Percentiles rank a stretch among this genome's conserved stretches.
Conservation (phyloP, 805 yeast genomes). For the Ascoidea rubescens region DNA sequence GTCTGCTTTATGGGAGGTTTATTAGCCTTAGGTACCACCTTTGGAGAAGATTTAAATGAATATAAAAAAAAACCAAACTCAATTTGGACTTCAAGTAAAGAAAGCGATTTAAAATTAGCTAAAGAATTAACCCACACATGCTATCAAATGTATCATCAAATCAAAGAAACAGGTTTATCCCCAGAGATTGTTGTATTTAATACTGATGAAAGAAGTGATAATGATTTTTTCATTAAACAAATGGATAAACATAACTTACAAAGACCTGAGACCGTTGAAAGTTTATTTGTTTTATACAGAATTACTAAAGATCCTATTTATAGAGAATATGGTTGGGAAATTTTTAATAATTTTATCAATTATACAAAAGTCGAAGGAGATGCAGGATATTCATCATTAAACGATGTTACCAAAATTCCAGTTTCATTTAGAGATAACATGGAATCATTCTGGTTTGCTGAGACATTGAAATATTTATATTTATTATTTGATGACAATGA, state of each 20-base stretch:
- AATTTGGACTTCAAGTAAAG: conserved; percentile 44
- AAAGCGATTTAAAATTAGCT: conserved; percentile 54
- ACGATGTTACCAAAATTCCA: conserved; percentile 46
- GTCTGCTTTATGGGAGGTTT: conserved; percentile 89
- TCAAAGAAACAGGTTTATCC: conserved; percentile 59
- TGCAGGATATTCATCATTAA: conserved; percentile 47
- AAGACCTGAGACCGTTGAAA: conserved; percentile 89
- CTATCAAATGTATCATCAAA: conserved; percentile 67
- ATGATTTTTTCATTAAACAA: conserved; percentile 57
- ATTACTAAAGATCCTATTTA: conserved; percentile 71
- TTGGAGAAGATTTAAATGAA: conserved; percentile 41
- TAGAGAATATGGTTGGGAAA: conserved; percentile 82
- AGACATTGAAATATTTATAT: conserved; percentile 78
- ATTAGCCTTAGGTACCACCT: conserved; percentile 80
- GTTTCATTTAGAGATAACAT: conserved; percentile 47
- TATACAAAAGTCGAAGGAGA: conserved; percentile 35
- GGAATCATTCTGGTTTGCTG: conserved; percentile 92
- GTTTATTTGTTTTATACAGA: conserved; percentile 66
- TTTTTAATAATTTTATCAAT: conserved; percentile 55
- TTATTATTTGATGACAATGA: conserved; percentile 62
- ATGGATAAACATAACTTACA: conserved; percentile 75
- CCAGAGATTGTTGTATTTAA: conserved; percentile 88
- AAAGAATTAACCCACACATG: conserved; percentile 70
- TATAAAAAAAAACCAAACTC: conserved; percentile 32
- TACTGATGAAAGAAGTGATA: conserved; percentile 22